Base-by-base conservation (phyloP, 2,329 filamentous ascomycete genomes). In the Trichoderma arundinaceum region DNA sequence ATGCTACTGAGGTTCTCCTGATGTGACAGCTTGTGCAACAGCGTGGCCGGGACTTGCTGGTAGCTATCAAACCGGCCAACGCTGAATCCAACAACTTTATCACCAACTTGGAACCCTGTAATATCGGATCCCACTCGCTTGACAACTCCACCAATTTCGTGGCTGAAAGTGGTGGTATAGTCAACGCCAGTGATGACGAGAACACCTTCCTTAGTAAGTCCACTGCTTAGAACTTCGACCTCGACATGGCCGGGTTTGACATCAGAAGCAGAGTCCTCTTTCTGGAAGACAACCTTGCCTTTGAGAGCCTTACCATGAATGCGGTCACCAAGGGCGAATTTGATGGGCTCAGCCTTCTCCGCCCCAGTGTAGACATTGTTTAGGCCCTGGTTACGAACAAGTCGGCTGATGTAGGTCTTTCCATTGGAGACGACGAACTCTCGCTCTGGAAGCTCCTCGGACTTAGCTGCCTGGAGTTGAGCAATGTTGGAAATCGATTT, bases 1-100 rank as follows among this genome's bases (percentile, higher is more conserved):
- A 74, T 73, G 0, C 75, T 76, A 6, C 80, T 77, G 3, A 72
- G 68, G 19, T 49, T 22, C 13, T 49, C 43, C 7, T 43, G 68
- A 56, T 38, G 57, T 54, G 57, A 57, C 19, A 69, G 51, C 5
- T 48, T 54, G 17, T 39, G 61, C 51, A 64, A 63, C 12, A 57
- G 61, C 28, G 54, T 64, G 19, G 64, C 67, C 13, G 46, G 56
- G 43, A 73, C 74, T 7, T 71, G 71, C 1, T 73, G 67, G 13
- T 68, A 69, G 4, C 71, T 76, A 6, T 72, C 71, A 61, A 75
- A 75, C 1, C 71, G 72, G 9, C 75, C 73, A 5, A 68, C 53
- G 0, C 67, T 76, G 68, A 74, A 32, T 28, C 67, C 68, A 48
- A 67, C 69, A 19, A 75, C 73, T 0, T 70, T 67, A 41, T 75